Evolutionary conservation across 495 filamentous ascomycete species (phyloP), one percentile per base, ranked within the genome.

Genomic region (Parmelia sp.): DNA sequence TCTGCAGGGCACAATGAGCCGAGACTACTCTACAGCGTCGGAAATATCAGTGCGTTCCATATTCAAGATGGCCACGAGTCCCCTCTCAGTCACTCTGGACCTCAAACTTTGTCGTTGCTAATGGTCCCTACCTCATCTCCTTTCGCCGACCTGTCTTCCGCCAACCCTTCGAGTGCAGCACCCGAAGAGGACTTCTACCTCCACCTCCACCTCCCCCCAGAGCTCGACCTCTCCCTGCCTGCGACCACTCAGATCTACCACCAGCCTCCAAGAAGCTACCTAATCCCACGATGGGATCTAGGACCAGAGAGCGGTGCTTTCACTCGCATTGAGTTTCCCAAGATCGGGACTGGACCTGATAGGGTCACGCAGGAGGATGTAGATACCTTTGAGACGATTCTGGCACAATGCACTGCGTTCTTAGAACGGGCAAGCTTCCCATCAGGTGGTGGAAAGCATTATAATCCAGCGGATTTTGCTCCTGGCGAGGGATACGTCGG

Each of bases 241-340:
- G 92, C 92, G 27, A 96, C 91, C 1, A 96, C 92, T 9, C 92
- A 97, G 73, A 93, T 97, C 71, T 97, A 92, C 75, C 91, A 96
- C 71, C 90, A 96, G 76, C 90, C 90, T 11, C 92, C 91, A 4
- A 83, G 80, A 57, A 91, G 88, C 78, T 97, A 97, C 73, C 79
- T 97, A 42, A 95, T 97, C 63, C 92, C 92, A 11, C 86, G 92
- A 65, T 96, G 91, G 92, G 92, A 96, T 69, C 76, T 96, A 27
- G 91, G 90, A 21, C 89, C 88, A 5, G 90, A 93, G 31, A 87
- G 84, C 66, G 91, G 90, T 64, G 90, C 91, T 12, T 97, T 97
- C 70, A 96, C 92, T 36, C 82, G 90, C 37, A 90, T 97, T 68
- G 88, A 95, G 72, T 96, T 97, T 66, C 92, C 92, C 3, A 72